A percentile compares a stretch with the other conserved stretches of the same genome.
phyloP scores from a whole-genome alignment of 2,329 filamentous ascomycete genomes.

The Alternaria triticina region DNA sequence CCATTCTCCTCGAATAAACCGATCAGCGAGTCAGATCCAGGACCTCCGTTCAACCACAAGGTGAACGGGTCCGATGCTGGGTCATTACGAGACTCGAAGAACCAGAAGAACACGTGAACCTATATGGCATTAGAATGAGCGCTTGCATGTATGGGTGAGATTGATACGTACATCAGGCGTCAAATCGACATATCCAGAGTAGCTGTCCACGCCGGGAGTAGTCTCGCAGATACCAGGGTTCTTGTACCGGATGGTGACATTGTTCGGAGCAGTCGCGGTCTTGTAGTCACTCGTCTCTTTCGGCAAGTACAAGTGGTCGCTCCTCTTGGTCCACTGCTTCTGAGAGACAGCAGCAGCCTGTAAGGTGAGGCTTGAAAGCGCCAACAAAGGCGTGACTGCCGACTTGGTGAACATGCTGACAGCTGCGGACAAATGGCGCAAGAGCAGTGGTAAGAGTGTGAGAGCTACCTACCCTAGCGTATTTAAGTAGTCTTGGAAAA shows the following conservation, averaged over 20 bases:
- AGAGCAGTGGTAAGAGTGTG: background rate
- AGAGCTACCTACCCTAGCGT: slow-evolving; percentile 11
- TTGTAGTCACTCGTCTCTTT: slow-evolving; percentile 53
- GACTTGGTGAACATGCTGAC: slow-evolving; percentile 19
- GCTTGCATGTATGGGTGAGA: background rate
- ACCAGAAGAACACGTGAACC: slow-evolving; percentile 56
- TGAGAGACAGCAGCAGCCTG: slow-evolving; percentile 24
- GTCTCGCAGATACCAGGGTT: slow-evolving; percentile 62
- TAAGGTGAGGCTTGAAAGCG: slow-evolving; percentile 17
- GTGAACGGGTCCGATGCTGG: slow-evolving; percentile 56
- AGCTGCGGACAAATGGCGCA: background rate
- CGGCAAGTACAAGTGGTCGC: slow-evolving; percentile 36
- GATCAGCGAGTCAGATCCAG: slow-evolving; percentile 60
- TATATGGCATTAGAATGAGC: background rate
- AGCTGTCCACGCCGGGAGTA: slow-evolving; percentile 58
- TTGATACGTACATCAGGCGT: slow-evolving; percentile 28
- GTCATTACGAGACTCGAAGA: slow-evolving; percentile 59
- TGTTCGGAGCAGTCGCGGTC: slow-evolving; percentile 53
- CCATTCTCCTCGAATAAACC: slow-evolving; percentile 57
- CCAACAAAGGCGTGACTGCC: slow-evolving; percentile 14
- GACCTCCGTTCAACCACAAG: slow-evolving; percentile 61
- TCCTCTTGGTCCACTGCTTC: slow-evolving; percentile 29
- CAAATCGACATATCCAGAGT: slow-evolving; percentile 53
- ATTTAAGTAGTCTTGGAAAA: slow-evolving; percentile 25
- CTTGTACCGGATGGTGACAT: slow-evolving; percentile 58